A percentile compares a stretch with the other conserved stretches of the same genome.
Conservation (phyloP, 2,329 filamentous ascomycete genomes). For the Cordyceps pruinosa region DNA sequence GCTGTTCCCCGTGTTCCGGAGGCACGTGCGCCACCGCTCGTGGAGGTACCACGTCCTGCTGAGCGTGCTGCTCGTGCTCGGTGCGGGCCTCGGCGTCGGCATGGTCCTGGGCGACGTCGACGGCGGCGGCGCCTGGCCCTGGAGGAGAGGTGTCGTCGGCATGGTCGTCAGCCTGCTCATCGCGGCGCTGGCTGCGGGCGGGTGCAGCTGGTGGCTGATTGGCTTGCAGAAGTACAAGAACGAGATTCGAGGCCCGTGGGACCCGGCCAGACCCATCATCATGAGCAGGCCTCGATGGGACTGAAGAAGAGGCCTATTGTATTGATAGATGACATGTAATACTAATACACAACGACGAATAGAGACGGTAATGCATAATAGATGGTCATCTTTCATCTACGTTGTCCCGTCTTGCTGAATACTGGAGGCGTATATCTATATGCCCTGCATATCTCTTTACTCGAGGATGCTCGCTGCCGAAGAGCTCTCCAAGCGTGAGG, state of each 20-base stretch:
- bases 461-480: constrained; percentile 12
- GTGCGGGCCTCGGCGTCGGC: constrained; percentile 72
- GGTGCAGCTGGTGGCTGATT: constrained; percentile 97
- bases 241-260: constrained; percentile 96
- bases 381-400: background rate
- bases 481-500: background rate
- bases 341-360: background rate
- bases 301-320: background rate
- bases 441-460: constrained; percentile 18
- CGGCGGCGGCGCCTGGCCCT: constrained; percentile 36
- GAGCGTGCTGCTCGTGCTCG: constrained; percentile 68
- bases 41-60: constrained; percentile 75
- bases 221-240: constrained; percentile 98
- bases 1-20: constrained; percentile 93
- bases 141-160: constrained; percentile 58
- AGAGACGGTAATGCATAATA: background rate
- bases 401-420: background rate
- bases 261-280: constrained; percentile 84
- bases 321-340: background rate
- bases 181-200: constrained; percentile 74
- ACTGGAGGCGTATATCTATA: background rate
- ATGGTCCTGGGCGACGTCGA: constrained; percentile 45
- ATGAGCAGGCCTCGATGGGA: constrained; percentile 56
- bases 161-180: constrained; percentile 69
- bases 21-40: constrained; percentile 74